Conservation (phyloP, 179 eudicot genomes). For the Beta lomatogona region DNA sequence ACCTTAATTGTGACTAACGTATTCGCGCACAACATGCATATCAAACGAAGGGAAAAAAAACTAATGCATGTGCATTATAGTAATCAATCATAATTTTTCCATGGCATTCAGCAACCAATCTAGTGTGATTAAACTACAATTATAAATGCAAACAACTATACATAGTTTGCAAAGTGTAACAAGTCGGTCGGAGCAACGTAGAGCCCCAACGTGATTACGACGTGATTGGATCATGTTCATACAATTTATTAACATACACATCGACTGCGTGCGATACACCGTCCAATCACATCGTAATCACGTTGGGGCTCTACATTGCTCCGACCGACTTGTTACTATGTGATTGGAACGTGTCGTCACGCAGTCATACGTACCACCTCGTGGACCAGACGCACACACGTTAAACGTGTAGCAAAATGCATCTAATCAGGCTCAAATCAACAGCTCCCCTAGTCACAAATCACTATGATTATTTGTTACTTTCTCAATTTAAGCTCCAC, state of each 20-base stretch:
- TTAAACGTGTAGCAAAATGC: not conserved
- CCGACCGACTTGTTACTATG: not conserved
- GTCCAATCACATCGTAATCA: slow-evolving; percentile 14
- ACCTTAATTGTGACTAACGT: not conserved
- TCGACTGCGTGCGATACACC: not conserved
- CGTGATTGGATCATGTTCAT: not conserved
- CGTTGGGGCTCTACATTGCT: not conserved
- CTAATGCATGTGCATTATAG: not conserved
- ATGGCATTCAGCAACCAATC: not conserved
- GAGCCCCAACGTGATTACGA: not conserved
- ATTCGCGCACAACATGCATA: not conserved
- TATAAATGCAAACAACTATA: not conserved
- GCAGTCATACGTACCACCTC: not conserved
- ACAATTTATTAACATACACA: not conserved
- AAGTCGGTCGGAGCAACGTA: not conserved
- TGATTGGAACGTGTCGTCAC: slow-evolving; percentile 8
- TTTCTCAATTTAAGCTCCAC: not conserved
- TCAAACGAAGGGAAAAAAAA: not conserved
- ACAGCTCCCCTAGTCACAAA: not conserved
- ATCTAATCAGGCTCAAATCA: not conserved
- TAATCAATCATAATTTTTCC: not conserved
- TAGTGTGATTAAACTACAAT: not conserved
- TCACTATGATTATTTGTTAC: too few species aligned
- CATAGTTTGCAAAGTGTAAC: not conserved
- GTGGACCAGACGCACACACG: not conserved